Base-by-base conservation (phyloP, 306 rosid species). In the Quercus berberidifolia region DNA sequence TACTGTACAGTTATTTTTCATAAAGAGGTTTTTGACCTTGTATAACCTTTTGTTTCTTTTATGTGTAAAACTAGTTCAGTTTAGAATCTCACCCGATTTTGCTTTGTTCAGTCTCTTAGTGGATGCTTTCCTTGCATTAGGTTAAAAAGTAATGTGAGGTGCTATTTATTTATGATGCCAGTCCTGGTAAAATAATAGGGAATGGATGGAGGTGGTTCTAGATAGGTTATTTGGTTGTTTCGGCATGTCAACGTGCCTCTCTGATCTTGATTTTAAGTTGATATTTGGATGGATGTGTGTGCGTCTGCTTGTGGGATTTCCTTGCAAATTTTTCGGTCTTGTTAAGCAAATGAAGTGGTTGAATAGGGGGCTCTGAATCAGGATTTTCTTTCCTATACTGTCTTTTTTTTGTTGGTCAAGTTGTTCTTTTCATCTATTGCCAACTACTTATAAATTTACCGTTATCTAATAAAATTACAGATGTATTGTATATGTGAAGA, bases 1-100 rank as follows among this genome's bases (percentile, higher is more conserved):
- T 88, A 84, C 82, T 95, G 99, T 96, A 96, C 93, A 91, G 97
- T 84, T 79, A 76, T 80, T 73, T 76, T 81, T 83, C 73, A 23
- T 82, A 71, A n/a, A 17, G 75, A 80, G 83, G 84, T 80, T 33
- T 75, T 80, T 82, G 80, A 82, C 88, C 52, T 85, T 90, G 88
- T 87, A 79, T 81, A 75, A 84, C 77, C 80, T 52, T 75, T 71
- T 74, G 69, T 49, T 75, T 78, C 69, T 69, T 68, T 73, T 84
- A 82, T 81, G 55, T 86, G 82, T 86, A 79, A 86, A 78, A 83
- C 67, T 65, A 65, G 86, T 79, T 83, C 84, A 76, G 80, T 71
- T 84, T 85, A 81, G 84, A 81, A 41, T 81, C 82, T 80, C 78
- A 33, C 81, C 55, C 3, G 23, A 35, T 67, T 73, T 75, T 75